phyloP scores from a whole-genome alignment of 257 asterid genomes.

The Ilex asprella region DNA sequence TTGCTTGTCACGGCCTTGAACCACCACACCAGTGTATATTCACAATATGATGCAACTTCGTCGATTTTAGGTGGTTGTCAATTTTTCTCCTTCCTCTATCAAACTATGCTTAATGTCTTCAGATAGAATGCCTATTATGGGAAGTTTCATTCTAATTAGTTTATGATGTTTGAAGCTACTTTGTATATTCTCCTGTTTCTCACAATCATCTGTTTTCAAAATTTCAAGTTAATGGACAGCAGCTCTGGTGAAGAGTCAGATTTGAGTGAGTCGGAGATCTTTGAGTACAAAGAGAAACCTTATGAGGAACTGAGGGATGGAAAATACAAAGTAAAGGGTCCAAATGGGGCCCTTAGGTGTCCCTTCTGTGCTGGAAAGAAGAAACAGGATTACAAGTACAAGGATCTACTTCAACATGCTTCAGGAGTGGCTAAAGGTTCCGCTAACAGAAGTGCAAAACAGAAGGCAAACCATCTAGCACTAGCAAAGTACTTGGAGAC shows the following conservation, averaged over 20 bases:
- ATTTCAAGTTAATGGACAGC: slow-evolving; percentile 47
- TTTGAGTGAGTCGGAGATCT: slow-evolving; percentile 78
- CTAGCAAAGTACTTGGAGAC: slow-evolving; percentile 47
- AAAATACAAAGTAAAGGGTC: slow-evolving; percentile 61
- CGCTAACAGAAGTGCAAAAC: slow-evolving; percentile 50
- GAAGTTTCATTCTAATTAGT: background rate
- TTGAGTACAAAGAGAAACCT: slow-evolving; percentile 73
- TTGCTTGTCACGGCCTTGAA: no score
- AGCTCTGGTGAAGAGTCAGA: slow-evolving; percentile 77
- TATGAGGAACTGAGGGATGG: slow-evolving; percentile 56
- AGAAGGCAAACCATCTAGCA: slow-evolving; percentile 81
- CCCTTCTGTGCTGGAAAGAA: slow-evolving; percentile 97
- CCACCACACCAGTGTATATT: no score
- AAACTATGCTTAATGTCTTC: no score
- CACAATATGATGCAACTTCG: no score
- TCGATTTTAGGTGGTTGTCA: no score
- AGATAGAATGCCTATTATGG: no score
- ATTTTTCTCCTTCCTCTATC: no score
- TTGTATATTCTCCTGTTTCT: background rate
- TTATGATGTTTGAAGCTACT: background rate
- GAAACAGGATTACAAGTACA: slow-evolving; percentile 78
- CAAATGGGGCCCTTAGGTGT: slow-evolving; percentile 75
- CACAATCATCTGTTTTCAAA: background rate
- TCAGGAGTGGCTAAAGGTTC: slow-evolving; percentile 74
- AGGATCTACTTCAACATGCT: slow-evolving; percentile 83